These are phyloP conservation scores for Skeletonema costatum DNA, from an alignment of 108 stramenopile species.

Conservation along the genomic window DNA sequence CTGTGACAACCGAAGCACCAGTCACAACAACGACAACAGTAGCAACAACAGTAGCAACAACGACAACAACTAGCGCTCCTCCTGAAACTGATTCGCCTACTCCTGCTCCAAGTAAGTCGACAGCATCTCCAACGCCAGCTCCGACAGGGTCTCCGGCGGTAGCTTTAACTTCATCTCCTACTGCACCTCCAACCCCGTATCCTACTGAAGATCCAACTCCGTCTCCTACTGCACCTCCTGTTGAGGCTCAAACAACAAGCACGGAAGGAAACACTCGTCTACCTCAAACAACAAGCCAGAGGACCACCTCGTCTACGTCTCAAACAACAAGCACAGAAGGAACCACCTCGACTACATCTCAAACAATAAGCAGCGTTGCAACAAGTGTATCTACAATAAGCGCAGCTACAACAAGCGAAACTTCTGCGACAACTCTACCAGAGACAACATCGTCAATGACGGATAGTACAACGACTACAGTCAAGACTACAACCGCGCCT, in stretches of 20 bases:
- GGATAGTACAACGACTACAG: no score
- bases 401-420: not conserved
- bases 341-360: not conserved
- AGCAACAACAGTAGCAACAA: not conserved
- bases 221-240: not conserved
- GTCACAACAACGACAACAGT: not conserved
- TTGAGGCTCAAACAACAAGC: not conserved
- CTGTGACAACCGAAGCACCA: not conserved
- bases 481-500: no score
- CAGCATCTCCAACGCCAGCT: no score
- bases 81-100: not conserved
- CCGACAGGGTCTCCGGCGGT: no score
- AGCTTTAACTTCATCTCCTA: not conserved
- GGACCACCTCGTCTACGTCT: not conserved
- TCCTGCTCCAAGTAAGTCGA: not conserved
- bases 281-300: not conserved
- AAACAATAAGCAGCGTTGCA: not conserved
- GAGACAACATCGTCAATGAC: no score
- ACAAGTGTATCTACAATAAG: not conserved
- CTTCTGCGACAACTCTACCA: not conserved
- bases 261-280: not conserved
- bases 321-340: not conserved
- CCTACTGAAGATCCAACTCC: not conserved
- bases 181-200: not conserved
- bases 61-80: not conserved